Base-by-base conservation (phyloP, 2,329 filamentous ascomycete genomes). In the Paraconiothyrium brasiliense region DNA sequence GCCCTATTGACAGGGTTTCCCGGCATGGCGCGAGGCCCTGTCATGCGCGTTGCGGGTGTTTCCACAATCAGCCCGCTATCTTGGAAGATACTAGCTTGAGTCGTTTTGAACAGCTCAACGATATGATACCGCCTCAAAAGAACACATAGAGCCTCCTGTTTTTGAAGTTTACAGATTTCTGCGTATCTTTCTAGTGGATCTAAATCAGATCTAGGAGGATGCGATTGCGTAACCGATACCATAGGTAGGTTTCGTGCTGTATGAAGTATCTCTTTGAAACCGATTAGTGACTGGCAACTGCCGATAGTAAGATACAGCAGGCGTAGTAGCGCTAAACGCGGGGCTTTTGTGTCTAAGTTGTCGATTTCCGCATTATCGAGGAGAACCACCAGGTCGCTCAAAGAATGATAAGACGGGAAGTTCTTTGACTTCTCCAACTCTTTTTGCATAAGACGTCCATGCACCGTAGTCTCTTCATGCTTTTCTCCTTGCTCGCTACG, bases 121-220 rank as follows among this genome's bases (percentile, higher is more conserved):
- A 59, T 24, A n/a, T 62, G 60, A 56, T 49, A 62, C 51, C 60
- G 60, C 51, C 56, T 54, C 11, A 32, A 9, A 7, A 62, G 50
- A 14, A 44, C 46, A 49, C 49, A 56, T 24, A 56, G 51, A 59
- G 32, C 32, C 59, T 62, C 60, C 39, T 58, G 20, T 20, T 51
- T 30, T 43, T 50, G 44, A 44, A 62, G 50, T 27, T 43, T 50
- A 34, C 50, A 58, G 39, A 62, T 62, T 27, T 59, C 57, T n/a
- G 30, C 43, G 48, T 55, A 37, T 27, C 50, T 56, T 13, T 62
- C 60, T 24, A 35, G 8, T 16, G 14, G 37, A 27, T 3, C 30
- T 10, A 59, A 30, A 8, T 22, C 35, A 10, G 54, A 11, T 37
- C 49, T 22, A 50, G 39, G 35, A 27, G 32, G n/a, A 30, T 50